Percentiles rank a stretch among this genome's conserved stretches.
Conservation (phyloP, 306 rosid species). For the Prunus davidiana region DNA sequence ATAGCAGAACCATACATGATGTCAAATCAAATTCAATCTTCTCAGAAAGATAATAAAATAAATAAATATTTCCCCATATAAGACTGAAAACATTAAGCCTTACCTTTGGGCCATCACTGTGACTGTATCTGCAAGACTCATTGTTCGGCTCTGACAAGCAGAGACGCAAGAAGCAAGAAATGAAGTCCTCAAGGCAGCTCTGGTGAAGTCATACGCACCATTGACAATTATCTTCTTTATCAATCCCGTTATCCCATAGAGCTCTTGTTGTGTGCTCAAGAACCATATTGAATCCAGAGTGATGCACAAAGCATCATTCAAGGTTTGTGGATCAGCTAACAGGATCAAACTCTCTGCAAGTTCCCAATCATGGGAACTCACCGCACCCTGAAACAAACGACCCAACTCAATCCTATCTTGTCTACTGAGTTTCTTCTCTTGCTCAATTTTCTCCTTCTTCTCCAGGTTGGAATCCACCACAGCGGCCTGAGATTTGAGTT, state of each 20-base stretch:
- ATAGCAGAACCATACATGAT: not conserved
- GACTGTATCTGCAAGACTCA: constrained; percentile 81
- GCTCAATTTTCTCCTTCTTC: constrained; percentile 39
- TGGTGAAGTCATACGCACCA: constrained; percentile 81
- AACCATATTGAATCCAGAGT: constrained; percentile 88
- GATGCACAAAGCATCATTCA: constrained; percentile 81
- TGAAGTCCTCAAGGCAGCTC: constrained; percentile 83
- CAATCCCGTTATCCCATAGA: constrained; percentile 56
- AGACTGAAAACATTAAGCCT: not conserved
- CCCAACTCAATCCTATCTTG: constrained; percentile 79
- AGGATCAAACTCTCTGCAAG: constrained; percentile 71
- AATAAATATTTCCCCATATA: not conserved
- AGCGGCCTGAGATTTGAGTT: constrained; percentile 45
- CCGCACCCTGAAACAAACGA: constrained; percentile 71
- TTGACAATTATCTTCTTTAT: constrained; percentile 58
- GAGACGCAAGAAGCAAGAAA: constrained; percentile 91
- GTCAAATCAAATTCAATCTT: not conserved
- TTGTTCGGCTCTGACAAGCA: constrained; percentile 85
- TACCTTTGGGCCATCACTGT: constrained; percentile 86
- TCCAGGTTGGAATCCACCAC: constrained; percentile 36
- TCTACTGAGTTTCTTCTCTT: constrained; percentile 65
- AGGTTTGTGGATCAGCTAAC: constrained; percentile 70
- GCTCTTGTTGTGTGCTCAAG: constrained; percentile 64
- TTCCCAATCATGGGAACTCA: constrained; percentile 78
- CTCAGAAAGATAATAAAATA: not conserved